Percentiles rank a stretch among this genome's conserved stretches.
phyloP scores from a whole-genome alignment of 441 rosid species.

The Pelargonium australe region DNA sequence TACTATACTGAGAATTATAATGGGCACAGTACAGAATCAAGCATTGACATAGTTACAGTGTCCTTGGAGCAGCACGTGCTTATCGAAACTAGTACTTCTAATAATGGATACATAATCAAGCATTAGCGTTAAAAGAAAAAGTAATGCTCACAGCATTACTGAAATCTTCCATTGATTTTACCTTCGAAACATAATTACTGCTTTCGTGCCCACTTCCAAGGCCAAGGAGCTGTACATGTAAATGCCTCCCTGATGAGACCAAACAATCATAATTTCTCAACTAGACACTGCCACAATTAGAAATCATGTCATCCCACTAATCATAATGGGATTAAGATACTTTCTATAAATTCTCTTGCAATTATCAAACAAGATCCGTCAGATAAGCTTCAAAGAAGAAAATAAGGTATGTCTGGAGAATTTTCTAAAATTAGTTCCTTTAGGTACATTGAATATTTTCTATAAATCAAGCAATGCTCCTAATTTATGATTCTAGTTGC shows the following conservation, averaged over 20 bases:
- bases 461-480: neutral
- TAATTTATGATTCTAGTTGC: slow-evolving; percentile 2
- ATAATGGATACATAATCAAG: neutral
- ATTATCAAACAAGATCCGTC: neutral
- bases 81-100: neutral
- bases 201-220: neutral
- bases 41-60: neutral
- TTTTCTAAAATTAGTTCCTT: no score
- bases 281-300: neutral
- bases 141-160: no score
- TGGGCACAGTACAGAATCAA: no score
- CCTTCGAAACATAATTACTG: no score
- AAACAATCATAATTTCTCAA: neutral
- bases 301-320: neutral
- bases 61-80: neutral
- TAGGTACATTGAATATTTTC: neutral
- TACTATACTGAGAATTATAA: no score
- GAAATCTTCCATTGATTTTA: no score
- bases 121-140: no score
- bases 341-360: neutral
- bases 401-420: neutral
- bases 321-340: neutral
- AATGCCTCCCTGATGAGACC: neutral
- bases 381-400: neutral
- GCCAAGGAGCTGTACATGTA: neutral